Conservation (phyloP, 2,329 filamentous ascomycete species). For the Hymenoscyphus linearis region DNA sequence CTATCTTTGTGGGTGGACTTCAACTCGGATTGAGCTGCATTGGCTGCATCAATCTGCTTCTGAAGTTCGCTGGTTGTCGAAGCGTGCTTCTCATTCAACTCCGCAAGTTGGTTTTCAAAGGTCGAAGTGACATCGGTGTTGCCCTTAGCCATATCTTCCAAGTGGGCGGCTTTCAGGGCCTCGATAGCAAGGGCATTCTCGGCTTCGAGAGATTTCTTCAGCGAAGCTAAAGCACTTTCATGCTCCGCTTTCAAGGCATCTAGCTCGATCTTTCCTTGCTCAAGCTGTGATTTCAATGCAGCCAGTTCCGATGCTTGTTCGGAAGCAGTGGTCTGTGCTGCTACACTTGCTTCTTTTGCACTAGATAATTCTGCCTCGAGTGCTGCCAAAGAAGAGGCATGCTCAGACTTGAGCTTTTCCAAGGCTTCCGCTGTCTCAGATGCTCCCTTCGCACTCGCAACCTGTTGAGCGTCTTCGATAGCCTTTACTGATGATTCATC, state of each 20-base stretch:
- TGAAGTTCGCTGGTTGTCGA: constrained; percentile 44
- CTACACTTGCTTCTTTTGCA: constrained; percentile 42
- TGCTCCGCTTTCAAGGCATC: constrained; percentile 34
- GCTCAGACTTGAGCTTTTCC: constrained; percentile 45
- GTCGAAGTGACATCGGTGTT: constrained; percentile 39
- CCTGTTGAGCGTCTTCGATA: constrained; percentile 29
- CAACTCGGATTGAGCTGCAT: constrained; percentile 41
- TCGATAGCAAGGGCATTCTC: constrained; percentile 47
- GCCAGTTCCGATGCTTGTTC: constrained; percentile 33
- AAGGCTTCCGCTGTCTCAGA: constrained; percentile 41
- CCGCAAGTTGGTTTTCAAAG: constrained; percentile 45
- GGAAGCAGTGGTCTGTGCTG: constrained; percentile 29
- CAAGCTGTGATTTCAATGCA: constrained; percentile 38
- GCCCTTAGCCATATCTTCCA: constrained; percentile 43
- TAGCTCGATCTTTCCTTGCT: constrained; percentile 24
- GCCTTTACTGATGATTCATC: constrained; percentile 28
- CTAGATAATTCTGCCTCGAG: constrained; percentile 39
- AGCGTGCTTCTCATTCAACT: constrained; percentile 48
- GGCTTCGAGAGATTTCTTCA: constrained; percentile 45
- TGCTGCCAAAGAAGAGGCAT: constrained; percentile 13
- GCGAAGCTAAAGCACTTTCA: constrained; percentile 37
- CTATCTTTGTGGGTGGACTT: constrained; percentile 42
- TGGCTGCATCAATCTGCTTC: constrained; percentile 49
- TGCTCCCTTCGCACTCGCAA: constrained; percentile 22
- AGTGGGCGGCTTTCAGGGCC: constrained; percentile 49